Percentiles rank a stretch among this genome's conserved stretches.
phyloP scores from a whole-genome alignment of 2,329 filamentous ascomycete species.

The Diaporthe sp. region DNA sequence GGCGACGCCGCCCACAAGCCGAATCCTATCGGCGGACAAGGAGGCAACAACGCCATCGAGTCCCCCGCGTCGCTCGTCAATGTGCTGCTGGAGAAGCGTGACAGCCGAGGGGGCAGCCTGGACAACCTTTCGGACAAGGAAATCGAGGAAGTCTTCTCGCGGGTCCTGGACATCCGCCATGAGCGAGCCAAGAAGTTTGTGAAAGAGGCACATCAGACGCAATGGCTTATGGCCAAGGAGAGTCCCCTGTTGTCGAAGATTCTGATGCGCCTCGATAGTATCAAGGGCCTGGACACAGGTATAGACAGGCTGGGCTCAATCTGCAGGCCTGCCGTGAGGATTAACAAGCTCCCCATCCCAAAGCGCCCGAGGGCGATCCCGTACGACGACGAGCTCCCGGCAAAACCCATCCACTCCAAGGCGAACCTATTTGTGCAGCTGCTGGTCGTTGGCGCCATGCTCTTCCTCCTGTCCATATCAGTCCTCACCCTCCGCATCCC shows the following conservation, averaged over 20 bases:
- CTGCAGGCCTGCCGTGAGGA: conserved; percentile 1
- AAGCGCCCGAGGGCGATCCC: neutral
- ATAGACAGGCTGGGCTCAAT: neutral
- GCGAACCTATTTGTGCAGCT: neutral
- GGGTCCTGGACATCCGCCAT: neutral
- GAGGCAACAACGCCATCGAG: conserved; percentile 22
- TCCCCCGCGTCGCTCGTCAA: conserved; percentile 11
- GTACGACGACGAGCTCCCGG: conserved; percentile 10
- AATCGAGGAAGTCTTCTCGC: neutral
- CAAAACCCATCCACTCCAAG: neutral
- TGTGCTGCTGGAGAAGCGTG: conserved; percentile 15
- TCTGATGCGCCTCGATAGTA: neutral
- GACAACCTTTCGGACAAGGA: conserved; percentile 7
- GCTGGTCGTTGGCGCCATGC: neutral
- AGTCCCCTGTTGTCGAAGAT: neutral
- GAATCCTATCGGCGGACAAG: conserved; percentile 16
- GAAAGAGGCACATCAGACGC: neutral
- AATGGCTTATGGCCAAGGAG: conserved; percentile 4
- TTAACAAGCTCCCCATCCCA: conserved; percentile 2
- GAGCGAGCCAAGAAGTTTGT: conserved; percentile 14
- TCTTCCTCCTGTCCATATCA: neutral
- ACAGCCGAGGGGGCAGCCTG: conserved; percentile 10
- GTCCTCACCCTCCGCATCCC: neutral
- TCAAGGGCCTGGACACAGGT: neutral
- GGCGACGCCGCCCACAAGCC: conserved; percentile 53